These are phyloP conservation scores for Rosellinia necatrix DNA, from an alignment of 2,329 filamentous ascomycete species.

Conservation along the genomic window DNA sequence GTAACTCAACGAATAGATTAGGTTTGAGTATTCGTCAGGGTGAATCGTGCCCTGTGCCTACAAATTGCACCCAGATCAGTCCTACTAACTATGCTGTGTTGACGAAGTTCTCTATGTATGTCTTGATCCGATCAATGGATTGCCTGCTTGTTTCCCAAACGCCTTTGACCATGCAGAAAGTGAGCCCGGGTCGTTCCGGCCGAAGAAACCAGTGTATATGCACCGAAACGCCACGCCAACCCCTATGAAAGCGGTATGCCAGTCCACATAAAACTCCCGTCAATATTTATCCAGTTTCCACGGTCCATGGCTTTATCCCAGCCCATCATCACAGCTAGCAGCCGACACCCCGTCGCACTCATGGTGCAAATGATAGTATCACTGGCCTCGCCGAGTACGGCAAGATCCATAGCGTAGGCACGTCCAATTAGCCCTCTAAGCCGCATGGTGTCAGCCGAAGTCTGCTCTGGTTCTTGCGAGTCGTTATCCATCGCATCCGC, in stretches of 20 bases:
- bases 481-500: conserved; percentile 42
- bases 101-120: no score
- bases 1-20: no score
- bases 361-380: conserved; percentile 79
- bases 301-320: conserved; percentile 70
- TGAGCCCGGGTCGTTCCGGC: background rate
- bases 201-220: background rate
- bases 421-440: conserved; percentile 76
- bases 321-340: conserved; percentile 85
- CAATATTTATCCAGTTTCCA: conserved; percentile 77
- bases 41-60: no score
- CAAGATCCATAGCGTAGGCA: conserved; percentile 82
- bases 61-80: no score
- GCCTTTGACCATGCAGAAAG: conserved; percentile 21
- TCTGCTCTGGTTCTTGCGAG: conserved; percentile 41
- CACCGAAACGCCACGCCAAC: conserved; percentile 17
- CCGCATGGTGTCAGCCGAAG: conserved; percentile 61
- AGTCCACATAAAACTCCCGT: conserved; percentile 69
- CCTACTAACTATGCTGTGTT: no score
- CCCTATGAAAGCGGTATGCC: conserved; percentile 37
- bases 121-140: no score
- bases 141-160: no score
- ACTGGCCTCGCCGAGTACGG: conserved; percentile 69
- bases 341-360: conserved; percentile 71
- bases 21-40: no score